Conservation (phyloP, 1,284 basidiomycete species). For the Trametes polyzona region DNA sequence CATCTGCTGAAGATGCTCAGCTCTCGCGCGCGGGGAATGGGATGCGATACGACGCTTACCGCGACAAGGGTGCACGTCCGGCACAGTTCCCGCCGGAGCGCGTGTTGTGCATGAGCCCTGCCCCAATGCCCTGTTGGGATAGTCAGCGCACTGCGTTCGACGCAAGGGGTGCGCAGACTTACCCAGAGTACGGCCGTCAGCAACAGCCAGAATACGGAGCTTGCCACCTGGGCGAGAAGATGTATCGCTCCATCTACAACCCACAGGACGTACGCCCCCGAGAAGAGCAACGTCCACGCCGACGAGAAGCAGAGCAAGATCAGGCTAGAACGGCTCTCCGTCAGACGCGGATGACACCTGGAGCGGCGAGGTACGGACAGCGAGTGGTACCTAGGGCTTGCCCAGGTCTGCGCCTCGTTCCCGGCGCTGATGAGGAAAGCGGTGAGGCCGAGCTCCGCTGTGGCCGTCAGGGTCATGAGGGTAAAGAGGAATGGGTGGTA, state of each 20-base stretch:
- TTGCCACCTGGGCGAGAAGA: slow-evolving; percentile 71
- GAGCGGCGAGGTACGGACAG: slow-evolving; percentile 49
- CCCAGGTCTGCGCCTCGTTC: slow-evolving; percentile 62
- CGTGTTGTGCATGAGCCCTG: slow-evolving; percentile 67
- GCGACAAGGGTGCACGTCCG: slow-evolving; percentile 54
- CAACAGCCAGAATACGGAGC: slow-evolving; percentile 74
- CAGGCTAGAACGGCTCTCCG: slow-evolving; percentile 37
- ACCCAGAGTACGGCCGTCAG: slow-evolving; percentile 71
- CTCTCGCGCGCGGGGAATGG: slow-evolving; percentile 9
- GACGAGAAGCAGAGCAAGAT: slow-evolving; percentile 71
- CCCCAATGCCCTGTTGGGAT: slow-evolving; percentile 56
- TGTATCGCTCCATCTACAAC: slow-evolving; percentile 66
- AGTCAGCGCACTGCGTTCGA: not conserved
- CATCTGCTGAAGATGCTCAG: slow-evolving; percentile 48
- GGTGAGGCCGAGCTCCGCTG: slow-evolving; percentile 72
- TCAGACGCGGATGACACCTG: slow-evolving; percentile 18
- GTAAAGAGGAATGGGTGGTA: slow-evolving; percentile 74
- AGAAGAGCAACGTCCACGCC: slow-evolving; percentile 70
- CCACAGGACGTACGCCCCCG: slow-evolving; percentile 70
- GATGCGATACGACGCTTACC: slow-evolving; percentile 36
- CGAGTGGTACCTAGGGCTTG: slow-evolving; percentile 63
- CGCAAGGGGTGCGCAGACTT: slow-evolving; percentile 22
- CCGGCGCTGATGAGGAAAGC: slow-evolving; percentile 70
- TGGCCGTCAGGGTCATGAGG: slow-evolving; percentile 65
- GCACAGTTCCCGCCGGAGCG: slow-evolving; percentile 62